Conservation (phyloP, 371 early-diverging fungal genomes). For the Paraphysoderma sedebokerense region DNA sequence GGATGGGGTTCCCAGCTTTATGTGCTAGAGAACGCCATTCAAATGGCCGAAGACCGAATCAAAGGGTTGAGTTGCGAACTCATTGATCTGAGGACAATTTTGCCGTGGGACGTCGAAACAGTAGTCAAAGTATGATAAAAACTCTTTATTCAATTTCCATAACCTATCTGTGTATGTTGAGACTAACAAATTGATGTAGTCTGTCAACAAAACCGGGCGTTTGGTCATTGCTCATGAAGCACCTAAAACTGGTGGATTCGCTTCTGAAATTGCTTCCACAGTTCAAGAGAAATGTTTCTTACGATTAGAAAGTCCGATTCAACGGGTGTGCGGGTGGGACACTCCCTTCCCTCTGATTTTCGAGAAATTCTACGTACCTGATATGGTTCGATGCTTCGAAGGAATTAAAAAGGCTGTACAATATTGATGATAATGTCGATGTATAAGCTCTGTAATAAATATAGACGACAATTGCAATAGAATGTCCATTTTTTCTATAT, state of each 20-base stretch:
- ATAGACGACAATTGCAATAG: no score
- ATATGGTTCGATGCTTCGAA: slow-evolving; percentile 67
- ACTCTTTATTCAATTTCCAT: background rate
- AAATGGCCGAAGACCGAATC: slow-evolving; percentile 66
- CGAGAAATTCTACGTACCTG: slow-evolving; percentile 90
- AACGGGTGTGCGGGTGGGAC: slow-evolving; percentile 77
- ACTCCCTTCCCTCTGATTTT: slow-evolving; percentile 91
- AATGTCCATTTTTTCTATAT: no score
- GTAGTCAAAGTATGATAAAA: slow-evolving; percentile 36
- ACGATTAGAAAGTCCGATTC: slow-evolving; percentile 67
- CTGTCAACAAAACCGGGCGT: slow-evolving; percentile 91
- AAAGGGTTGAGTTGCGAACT: slow-evolving; percentile 84
- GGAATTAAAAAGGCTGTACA: slow-evolving; percentile 59
- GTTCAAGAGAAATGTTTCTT: slow-evolving; percentile 73
- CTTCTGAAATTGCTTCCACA: slow-evolving; percentile 82
- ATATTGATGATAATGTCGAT: no score
- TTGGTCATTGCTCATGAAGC: slow-evolving; percentile 91
- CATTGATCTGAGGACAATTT: slow-evolving; percentile 82
- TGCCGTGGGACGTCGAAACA: slow-evolving; percentile 90
- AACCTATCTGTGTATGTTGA: background rate
- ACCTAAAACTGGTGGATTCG: slow-evolving; percentile 82
- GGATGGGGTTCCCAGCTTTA: slow-evolving; percentile 93
- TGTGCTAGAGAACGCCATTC: slow-evolving; percentile 75
- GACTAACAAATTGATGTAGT: slow-evolving; percentile 13
- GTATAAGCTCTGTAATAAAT: no score